Conservation (phyloP, 768 basidiomycete species). For the Glaciozyma antarctica region DNA sequence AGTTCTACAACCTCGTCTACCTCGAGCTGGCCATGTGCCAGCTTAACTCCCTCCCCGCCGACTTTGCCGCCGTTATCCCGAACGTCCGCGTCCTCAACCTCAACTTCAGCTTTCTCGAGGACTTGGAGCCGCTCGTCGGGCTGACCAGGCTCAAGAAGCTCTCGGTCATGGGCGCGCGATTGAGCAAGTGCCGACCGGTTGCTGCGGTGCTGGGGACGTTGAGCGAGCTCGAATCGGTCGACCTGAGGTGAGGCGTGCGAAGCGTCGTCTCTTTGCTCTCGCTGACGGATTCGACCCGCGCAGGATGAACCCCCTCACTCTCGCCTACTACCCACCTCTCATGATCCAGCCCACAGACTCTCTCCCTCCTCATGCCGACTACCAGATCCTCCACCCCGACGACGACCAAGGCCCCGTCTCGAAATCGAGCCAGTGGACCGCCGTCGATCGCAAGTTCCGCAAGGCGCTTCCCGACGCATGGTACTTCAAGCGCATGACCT, state of each 20-base stretch:
- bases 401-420: neutral
- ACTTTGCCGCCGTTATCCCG: constrained; percentile 58
- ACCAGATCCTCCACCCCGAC: constrained; percentile 24
- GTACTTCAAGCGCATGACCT: constrained; percentile 77
- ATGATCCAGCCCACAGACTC: constrained; percentile 4
- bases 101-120: constrained; percentile 81
- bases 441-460: constrained; percentile 75
- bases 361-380: constrained; percentile 12
- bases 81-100: constrained; percentile 86
- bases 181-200: constrained; percentile 64
- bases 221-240: constrained; percentile 74
- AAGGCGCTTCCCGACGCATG: constrained; percentile 77
- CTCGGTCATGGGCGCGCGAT: constrained; percentile 67
- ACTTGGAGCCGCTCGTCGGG: constrained; percentile 58
- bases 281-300: neutral
- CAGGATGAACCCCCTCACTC: constrained; percentile 91
- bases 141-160: constrained; percentile 69
- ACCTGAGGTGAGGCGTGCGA: constrained; percentile 62
- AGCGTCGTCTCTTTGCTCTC: neutral
- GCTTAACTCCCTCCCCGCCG: constrained; percentile 60
- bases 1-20: constrained; percentile 83
- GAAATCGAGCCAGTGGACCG: constrained; percentile 49
- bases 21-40: constrained; percentile 84
- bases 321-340: constrained; percentile 89
- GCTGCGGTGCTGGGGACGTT: constrained; percentile 62